These are phyloP conservation scores for Aspergillus incahuasiensis DNA, from an alignment of 495 filamentous ascomycete species.

Conservation along the genomic window DNA sequence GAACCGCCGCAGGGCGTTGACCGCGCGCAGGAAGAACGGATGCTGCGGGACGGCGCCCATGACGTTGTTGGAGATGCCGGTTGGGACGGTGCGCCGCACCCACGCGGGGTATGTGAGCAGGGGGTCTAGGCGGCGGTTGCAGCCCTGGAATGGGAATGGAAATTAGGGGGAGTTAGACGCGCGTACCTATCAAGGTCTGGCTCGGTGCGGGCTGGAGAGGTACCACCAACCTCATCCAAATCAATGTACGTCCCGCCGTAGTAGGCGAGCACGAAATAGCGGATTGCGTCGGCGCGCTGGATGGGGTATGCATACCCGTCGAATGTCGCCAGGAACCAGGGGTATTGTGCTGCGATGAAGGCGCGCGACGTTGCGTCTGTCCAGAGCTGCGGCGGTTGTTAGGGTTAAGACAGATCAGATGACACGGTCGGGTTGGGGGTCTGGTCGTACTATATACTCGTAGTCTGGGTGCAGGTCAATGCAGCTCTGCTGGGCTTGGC, in stretches of 20 bases:
- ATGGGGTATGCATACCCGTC: constrained; percentile 77
- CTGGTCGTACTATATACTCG: constrained; percentile 65
- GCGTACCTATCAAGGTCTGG: background rate
- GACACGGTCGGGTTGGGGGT: too few species aligned
- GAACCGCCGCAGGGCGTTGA: constrained; percentile 64
- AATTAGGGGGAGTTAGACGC: background rate
- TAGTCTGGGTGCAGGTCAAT: constrained; percentile 71
- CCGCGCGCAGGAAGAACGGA: constrained; percentile 73
- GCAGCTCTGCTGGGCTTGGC: constrained; percentile 67
- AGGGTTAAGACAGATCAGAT: background rate
- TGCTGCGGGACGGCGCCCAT: constrained; percentile 79
- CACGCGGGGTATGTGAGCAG: constrained; percentile 76
- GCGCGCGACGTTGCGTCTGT: constrained; percentile 69
- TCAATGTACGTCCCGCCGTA: constrained; percentile 89
- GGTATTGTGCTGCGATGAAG: constrained; percentile 73
- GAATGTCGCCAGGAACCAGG: constrained; percentile 82
- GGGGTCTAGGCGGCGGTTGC: constrained; percentile 74
- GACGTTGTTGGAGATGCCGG: constrained; percentile 84
- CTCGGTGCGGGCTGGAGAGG: background rate
- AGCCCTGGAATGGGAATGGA: too few species aligned
- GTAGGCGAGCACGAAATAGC: constrained; percentile 77
- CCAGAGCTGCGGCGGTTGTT: constrained; percentile 59
- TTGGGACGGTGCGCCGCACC: constrained; percentile 74
- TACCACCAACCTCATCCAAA: constrained; percentile 67
- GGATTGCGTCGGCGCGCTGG: constrained; percentile 80